Evolutionary conservation across 495 filamentous ascomycete species (phyloP).

Genomic region (Bacidia gigantensis): DNA sequence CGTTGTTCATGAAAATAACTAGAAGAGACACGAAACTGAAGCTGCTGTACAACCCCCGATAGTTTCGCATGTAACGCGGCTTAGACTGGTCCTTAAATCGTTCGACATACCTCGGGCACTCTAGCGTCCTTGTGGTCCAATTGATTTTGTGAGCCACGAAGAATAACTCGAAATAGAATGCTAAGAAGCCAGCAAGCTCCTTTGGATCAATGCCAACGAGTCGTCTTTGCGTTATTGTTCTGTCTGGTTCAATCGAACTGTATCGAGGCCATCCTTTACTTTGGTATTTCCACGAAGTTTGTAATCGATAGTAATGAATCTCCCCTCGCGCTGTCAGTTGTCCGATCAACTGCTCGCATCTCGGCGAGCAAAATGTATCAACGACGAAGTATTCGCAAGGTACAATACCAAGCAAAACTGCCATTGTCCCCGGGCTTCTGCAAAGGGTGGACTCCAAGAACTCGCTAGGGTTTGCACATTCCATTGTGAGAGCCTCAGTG

Average conservation of each 20-base stretch:
- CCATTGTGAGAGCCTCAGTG: conserved; percentile 23
- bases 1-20: background rate
- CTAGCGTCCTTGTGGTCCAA: background rate
- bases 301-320: background rate
- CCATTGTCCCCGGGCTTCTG: background rate
- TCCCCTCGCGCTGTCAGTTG: background rate
- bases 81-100: background rate
- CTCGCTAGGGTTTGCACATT: background rate
- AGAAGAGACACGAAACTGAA: background rate
- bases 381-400: background rate
- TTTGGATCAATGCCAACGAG: too few species aligned
- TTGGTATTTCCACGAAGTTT: background rate
- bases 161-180: background rate
- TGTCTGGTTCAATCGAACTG: background rate
- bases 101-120: background rate
- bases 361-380: background rate
- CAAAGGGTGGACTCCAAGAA: background rate
- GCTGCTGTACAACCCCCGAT: background rate
- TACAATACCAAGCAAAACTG: background rate
- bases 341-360: background rate
- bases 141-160: background rate
- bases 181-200: too few species aligned
- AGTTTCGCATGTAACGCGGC: background rate
- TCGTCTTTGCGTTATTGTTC: too few species aligned
- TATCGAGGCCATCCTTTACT: background rate